Base-by-base conservation (phyloP, 2,329 filamentous ascomycete species). In the Chaetomiaceae sp. region DNA sequence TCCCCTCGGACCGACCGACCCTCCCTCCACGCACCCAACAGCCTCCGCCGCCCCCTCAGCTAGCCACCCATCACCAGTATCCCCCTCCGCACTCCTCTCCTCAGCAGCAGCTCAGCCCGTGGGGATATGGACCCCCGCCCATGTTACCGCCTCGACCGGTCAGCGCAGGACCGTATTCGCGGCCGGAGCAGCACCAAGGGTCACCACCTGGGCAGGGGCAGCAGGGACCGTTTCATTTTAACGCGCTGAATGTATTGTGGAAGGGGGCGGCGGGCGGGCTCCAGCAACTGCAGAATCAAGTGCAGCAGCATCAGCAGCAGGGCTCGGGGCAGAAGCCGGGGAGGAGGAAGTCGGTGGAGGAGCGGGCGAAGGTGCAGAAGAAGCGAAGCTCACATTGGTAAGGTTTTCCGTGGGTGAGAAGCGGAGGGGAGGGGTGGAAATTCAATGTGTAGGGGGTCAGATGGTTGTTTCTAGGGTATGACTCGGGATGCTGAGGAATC, bases 111-210 rank as follows among this genome's bases (percentile, higher is more conserved):
- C 54, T 48, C 66, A 48, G 29, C 52, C 50, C 37, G 54, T 50
- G 51, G 53, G 18, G 56, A 52, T 49, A 56, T n/a, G 47, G 20
- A 4, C 41, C 54, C 1, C 36, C 53, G 58, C 58, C 58, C 8
- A 48, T 47, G 18, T 64, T 65, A 20, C 76, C 76, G 1, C 68
- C 71, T 0, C 66, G 78, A n/a, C 78, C 78, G 1, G 61, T 70
- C 33, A 81, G 77, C 55, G 73, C 72, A 10, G 77, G 73, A 0
- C 74, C 77, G 5, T 64, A 59, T 47, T 18, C 44, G 7, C 27
- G 18, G 4, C 45, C 27, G 40, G n/a, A 32, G 14, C 38, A 38
- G 14, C 29, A 27, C 11, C 40, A 29, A 13, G 21, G 27, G 25
- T 27, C 40, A 2, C 43, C 27, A 3, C 38, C 45, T 14, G 30